phyloP scores from a whole-genome alignment of 148 eudicot species.

The Spergularia marina region DNA sequence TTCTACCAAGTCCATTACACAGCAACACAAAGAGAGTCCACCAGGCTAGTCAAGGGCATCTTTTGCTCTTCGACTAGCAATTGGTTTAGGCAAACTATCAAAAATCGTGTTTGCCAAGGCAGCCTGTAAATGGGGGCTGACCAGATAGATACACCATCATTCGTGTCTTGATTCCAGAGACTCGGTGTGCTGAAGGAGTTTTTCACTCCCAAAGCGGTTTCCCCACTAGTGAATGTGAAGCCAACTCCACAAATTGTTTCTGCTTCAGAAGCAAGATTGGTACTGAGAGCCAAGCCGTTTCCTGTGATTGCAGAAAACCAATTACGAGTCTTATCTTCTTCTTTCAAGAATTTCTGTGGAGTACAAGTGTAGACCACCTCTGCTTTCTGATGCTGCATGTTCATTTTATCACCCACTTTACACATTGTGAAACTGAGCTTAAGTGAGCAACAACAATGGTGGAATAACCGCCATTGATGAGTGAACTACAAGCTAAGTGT shows the following conservation, averaged over 20 bases:
- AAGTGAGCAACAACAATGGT: too few relatives aligned
- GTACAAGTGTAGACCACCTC: slow-evolving; percentile 39
- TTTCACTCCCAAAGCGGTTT: slow-evolving; percentile 51
- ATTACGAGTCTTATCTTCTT: slow-evolving; percentile 51
- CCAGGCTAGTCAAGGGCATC: slow-evolving; percentile 70
- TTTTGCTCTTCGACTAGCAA: slow-evolving; percentile 57
- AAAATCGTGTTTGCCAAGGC: slow-evolving; percentile 69
- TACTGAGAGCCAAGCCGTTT: slow-evolving; percentile 78
- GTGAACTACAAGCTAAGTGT: too few relatives aligned
- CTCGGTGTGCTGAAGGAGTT: slow-evolving; percentile 84
- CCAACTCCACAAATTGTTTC: slow-evolving; percentile 37
- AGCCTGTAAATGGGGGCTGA: slow-evolving; percentile 62
- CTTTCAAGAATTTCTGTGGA: slow-evolving; percentile 70
- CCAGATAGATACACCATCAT: slow-evolving; percentile 51
- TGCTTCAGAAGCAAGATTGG: slow-evolving; percentile 45
- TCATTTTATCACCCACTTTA: slow-evolving; percentile 47
- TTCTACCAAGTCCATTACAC: too few relatives aligned
- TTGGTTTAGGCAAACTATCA: slow-evolving; percentile 81
- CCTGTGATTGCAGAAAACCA: slow-evolving; percentile 71
- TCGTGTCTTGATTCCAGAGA: slow-evolving; percentile 59
- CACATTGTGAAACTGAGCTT: background rate
- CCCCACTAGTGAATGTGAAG: slow-evolving; percentile 38
- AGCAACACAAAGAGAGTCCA: too few relatives aligned
- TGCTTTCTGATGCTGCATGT: slow-evolving; percentile 56
- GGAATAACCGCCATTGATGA: too few relatives aligned